Conservation (phyloP, 805 yeast genomes). For the Schizosaccharomyces cryophilus region DNA sequence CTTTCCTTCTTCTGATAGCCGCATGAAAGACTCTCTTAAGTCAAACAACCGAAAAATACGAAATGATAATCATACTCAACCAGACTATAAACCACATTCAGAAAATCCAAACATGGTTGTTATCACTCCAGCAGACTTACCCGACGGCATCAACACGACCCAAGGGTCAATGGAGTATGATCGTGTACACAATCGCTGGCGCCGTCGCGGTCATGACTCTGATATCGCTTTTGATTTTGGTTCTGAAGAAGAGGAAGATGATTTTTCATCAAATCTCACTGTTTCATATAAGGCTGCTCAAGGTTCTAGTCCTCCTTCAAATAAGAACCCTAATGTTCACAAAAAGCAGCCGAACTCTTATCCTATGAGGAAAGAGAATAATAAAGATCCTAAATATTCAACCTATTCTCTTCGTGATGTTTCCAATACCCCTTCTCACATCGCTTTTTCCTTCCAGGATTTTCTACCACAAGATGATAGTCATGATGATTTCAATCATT, state of each 20-base stretch:
- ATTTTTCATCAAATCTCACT: background rate
- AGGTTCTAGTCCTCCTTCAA: background rate
- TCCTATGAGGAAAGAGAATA: background rate
- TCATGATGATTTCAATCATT: background rate
- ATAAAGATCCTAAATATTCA: background rate
- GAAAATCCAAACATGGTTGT: background rate
- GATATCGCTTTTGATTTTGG: slow-evolving; percentile 1
- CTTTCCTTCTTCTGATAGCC: too few relatives aligned
- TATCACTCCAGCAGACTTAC: background rate
- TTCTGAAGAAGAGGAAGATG: background rate
- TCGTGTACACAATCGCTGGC: slow-evolving; percentile 8
- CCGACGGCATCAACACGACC: background rate
- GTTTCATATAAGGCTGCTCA: background rate
- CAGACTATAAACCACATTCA: background rate
- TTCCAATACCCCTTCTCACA: background rate
- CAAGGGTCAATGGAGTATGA: slow-evolving; percentile 11
- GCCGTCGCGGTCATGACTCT: background rate
- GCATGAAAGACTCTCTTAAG: too few relatives aligned
- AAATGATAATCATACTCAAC: too few relatives aligned
- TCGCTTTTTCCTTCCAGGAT: background rate
- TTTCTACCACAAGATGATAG: background rate
- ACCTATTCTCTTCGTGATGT: background rate
- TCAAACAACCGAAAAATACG: too few relatives aligned
- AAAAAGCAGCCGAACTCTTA: background rate
- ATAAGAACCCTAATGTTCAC: background rate